These are phyloP conservation scores for Talaromyces islandicus DNA, from an alignment of 2,329 filamentous ascomycete species.

Conservation along the genomic window DNA sequence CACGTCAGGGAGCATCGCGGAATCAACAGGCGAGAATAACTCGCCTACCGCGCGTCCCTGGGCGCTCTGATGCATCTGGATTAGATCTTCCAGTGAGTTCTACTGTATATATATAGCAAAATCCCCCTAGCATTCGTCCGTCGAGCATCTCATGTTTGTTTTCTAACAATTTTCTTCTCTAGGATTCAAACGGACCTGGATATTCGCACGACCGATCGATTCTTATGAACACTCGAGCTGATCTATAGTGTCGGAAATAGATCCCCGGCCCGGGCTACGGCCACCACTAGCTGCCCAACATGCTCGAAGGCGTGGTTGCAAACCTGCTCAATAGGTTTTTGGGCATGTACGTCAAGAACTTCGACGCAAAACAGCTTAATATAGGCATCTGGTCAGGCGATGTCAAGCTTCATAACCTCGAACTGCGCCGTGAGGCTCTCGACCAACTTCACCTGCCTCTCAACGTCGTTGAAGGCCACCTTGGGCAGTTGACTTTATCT, in stretches of 20 bases:
- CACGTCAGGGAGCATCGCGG: neutral
- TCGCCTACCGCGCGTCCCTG: neutral
- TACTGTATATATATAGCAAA: neutral
- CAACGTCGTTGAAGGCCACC: slow-evolving; percentile 91
- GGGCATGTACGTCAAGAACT: slow-evolving; percentile 99
- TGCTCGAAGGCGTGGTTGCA: slow-evolving; percentile 96
- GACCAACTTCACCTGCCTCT: slow-evolving; percentile 95
- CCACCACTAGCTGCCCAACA: slow-evolving; percentile 54
- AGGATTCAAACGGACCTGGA: neutral
- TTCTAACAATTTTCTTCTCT: neutral
- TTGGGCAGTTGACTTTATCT: slow-evolving; percentile 82
- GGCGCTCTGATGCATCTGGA: neutral
- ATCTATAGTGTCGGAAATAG: neutral
- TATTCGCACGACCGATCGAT: neutral
- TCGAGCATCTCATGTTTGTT: neutral
- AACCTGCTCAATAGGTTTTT: slow-evolving; percentile 97
- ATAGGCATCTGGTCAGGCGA: slow-evolving; percentile 99
- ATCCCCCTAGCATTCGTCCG: neutral
- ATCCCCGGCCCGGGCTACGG: slow-evolving; percentile 67
- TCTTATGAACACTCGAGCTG: neutral
- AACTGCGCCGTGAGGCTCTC: slow-evolving; percentile 88
- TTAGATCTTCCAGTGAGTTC: neutral
- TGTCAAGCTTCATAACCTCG: slow-evolving; percentile 87
- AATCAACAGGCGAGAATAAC: neutral
- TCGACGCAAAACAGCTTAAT: slow-evolving; percentile 95